Percentiles rank a stretch among this genome's conserved stretches.
phyloP scores from a whole-genome alignment of 23 red algal genomes.

The Cyanidiococcus yangmingshanensis region DNA sequence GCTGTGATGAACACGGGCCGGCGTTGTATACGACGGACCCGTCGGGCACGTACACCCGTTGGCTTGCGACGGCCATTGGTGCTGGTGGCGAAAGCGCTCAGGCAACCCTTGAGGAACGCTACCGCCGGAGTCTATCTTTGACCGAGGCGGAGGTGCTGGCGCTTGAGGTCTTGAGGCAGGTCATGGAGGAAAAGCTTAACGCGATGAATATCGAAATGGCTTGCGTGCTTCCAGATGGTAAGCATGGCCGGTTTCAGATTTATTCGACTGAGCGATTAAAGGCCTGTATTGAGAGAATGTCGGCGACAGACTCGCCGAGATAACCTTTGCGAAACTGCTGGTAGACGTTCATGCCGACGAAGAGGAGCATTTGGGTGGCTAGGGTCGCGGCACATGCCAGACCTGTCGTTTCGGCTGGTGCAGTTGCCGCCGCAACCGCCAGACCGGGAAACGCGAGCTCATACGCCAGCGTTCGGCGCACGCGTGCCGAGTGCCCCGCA shows the following conservation, averaged over 20 bases:
- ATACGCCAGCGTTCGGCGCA: conserved; percentile 13
- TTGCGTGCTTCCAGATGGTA: conserved; percentile 29
- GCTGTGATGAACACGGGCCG: conserved; percentile 87
- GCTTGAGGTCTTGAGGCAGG: conserved; percentile 77
- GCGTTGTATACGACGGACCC: conserved; percentile 95
- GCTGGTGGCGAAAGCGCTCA: conserved; percentile 71
- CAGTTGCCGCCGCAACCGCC: background rate
- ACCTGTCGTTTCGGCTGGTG: background rate
- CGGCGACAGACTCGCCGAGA: conserved; percentile 1
- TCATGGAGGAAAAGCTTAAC: conserved; percentile 93
- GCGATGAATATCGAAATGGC: conserved; percentile 90
- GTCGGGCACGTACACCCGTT: conserved; percentile 80
- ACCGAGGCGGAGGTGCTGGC: conserved; percentile 65
- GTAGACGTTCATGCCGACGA: conserved; percentile 14
- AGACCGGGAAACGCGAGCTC: conserved; percentile 8
- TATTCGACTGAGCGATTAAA: conserved; percentile 67
- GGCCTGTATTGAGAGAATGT: conserved; percentile 59
- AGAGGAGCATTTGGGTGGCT: background rate
- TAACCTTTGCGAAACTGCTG: conserved; percentile 2
- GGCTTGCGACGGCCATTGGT: conserved; percentile 87
- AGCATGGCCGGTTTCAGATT: conserved; percentile 42
- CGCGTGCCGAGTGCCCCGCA: background rate
- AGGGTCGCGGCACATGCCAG: background rate
- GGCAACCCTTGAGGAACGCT: conserved; percentile 75
- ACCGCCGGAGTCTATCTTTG: conserved; percentile 73